These are phyloP conservation scores for Uronychia setigera DNA, from an alignment of 73 alveolate species.

Conservation along the genomic window DNA sequence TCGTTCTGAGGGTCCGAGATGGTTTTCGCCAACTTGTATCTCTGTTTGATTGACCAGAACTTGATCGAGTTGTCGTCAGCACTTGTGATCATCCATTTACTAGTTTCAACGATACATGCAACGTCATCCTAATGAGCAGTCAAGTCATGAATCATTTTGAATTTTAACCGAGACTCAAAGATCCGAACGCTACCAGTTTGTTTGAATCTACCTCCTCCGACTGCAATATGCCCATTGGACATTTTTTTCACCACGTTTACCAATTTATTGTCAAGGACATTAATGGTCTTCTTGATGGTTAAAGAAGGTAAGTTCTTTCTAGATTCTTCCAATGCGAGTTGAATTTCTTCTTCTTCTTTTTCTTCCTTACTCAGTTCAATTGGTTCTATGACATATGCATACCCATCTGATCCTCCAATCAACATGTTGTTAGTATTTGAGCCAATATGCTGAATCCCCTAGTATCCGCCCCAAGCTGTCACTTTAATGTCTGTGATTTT, in stretches of 20 bases:
- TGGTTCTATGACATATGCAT: too few relatives aligned
- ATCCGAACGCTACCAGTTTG: background rate
- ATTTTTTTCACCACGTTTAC: background rate
- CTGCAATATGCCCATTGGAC: slow-evolving; percentile 3
- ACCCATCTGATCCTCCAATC: too few relatives aligned
- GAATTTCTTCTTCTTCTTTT: too few relatives aligned
- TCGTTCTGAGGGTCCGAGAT: background rate
- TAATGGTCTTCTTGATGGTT: too few relatives aligned
- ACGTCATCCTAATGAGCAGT: background rate
- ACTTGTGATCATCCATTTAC: background rate
- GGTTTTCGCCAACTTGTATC: background rate
- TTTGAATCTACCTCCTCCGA: background rate
- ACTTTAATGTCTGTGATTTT: too few relatives aligned
- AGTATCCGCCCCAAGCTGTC: too few relatives aligned
- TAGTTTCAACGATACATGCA: background rate
- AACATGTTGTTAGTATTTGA: too few relatives aligned
- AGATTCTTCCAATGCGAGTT: too few relatives aligned
- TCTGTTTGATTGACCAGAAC: background rate
- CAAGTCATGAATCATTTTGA: background rate
- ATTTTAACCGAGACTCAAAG: background rate
- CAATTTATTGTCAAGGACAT: background rate
- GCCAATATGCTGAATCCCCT: too few relatives aligned
- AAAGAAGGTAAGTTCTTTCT: too few relatives aligned
- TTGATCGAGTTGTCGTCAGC: background rate
- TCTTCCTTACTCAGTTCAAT: too few relatives aligned